Evolutionary conservation across 495 filamentous ascomycete species (phyloP).

Genomic region (Penicillium soppii): DNA sequence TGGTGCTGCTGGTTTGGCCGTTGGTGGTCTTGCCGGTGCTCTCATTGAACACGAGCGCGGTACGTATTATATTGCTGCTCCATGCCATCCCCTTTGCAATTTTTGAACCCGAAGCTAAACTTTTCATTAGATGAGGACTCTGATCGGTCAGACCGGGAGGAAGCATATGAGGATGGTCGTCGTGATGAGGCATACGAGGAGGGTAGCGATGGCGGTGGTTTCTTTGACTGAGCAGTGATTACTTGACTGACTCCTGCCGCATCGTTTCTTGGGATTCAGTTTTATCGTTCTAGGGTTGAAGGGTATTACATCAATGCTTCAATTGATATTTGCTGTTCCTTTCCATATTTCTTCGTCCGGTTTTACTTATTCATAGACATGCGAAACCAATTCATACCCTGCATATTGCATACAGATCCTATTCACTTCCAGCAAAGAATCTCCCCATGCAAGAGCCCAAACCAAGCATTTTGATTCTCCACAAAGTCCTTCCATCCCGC

Average conservation of each 20-base stretch:
- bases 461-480: constrained; percentile 50
- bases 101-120: background rate
- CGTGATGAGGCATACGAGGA: constrained; percentile 22
- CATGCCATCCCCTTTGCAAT: background rate
- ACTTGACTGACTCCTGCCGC: background rate
- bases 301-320: background rate
- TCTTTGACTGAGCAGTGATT: background rate
- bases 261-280: background rate
- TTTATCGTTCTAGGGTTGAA: background rate
- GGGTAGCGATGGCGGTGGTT: constrained; percentile 9
- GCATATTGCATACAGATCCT: background rate
- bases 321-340: background rate
- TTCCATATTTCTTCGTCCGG: background rate
- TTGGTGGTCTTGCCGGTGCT: constrained; percentile 57
- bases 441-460: constrained; percentile 51
- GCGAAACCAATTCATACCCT: background rate
- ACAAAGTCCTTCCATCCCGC: constrained; percentile 46
- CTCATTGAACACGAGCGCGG: constrained; percentile 53
- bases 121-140: constrained; percentile 14
- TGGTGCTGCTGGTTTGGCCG: constrained; percentile 54
- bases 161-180: constrained; percentile 23
- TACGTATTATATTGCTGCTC: constrained; percentile 26
- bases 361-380: background rate
- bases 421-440: constrained; percentile 48
- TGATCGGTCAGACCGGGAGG: constrained; percentile 11